These are phyloP conservation scores for Geotrichum australiense DNA, from an alignment of 1,139 yeast species.

Conservation along the genomic window DNA sequence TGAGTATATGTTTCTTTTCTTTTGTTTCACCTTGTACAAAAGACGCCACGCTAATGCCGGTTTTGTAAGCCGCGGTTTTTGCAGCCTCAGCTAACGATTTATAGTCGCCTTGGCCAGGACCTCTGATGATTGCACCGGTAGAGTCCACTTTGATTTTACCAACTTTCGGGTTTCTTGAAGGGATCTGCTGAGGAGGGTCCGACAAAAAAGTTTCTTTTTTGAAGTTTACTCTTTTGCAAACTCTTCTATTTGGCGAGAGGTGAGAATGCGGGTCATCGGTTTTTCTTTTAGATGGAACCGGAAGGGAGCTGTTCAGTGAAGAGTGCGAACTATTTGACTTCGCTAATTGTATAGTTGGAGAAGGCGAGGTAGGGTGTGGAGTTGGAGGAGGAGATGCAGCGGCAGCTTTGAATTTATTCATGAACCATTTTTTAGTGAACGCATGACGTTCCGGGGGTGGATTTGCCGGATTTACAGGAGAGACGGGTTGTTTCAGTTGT, in stretches of 20 bases:
- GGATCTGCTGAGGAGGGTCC: constrained; percentile 95
- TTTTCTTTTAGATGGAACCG: too few relatives aligned
- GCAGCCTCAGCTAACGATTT: constrained; percentile 31
- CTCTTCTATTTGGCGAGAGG: constrained; percentile 8
- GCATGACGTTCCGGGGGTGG: background rate
- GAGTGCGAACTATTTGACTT: too few relatives aligned
- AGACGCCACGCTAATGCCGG: constrained; percentile 31
- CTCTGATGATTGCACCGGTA: constrained; percentile 29
- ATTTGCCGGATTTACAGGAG: background rate
- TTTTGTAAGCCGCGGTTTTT: constrained; percentile 29
- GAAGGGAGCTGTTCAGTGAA: too few relatives aligned
- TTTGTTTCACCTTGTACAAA: constrained; percentile 20
- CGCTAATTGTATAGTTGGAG: background rate
- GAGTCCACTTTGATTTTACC: constrained; percentile 63
- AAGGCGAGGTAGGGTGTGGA: background rate
- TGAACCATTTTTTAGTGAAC: constrained; percentile 5
- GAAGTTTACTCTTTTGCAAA: constrained; percentile 48
- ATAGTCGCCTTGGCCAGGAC: constrained; percentile 14
- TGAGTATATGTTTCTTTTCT: constrained; percentile 7
- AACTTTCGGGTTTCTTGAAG: constrained; percentile 72
- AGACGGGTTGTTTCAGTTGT: constrained; percentile 15
- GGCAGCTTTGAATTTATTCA: constrained; percentile 3
- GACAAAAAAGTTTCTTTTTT: constrained; percentile 58
- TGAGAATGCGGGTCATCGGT: too few relatives aligned
- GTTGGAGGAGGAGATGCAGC: background rate